phyloP scores from a whole-genome alignment of 1,284 basidiomycete species.

The Xerocomus minutiporus region DNA sequence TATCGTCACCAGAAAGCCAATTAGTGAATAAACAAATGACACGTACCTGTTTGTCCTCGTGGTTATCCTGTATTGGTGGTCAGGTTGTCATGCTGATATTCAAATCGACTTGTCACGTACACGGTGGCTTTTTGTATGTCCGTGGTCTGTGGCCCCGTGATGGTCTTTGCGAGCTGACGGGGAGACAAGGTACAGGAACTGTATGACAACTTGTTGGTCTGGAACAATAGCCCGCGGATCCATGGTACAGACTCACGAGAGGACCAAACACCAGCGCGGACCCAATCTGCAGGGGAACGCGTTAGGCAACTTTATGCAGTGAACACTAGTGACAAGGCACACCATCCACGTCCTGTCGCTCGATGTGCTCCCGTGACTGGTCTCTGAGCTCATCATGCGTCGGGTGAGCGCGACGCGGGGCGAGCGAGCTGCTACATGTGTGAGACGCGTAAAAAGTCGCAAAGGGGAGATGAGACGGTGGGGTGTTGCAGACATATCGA shows the following conservation, averaged over 20 bases:
- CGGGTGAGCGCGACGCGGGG: constrained; percentile 12
- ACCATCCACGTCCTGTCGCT: constrained; percentile 32
- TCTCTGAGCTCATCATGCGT: constrained; percentile 28
- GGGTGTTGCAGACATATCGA: constrained; percentile 21
- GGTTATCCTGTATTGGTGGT: constrained; percentile 16
- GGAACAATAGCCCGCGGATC: not conserved
- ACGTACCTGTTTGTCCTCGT: constrained; percentile 13
- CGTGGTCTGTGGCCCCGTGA: constrained; percentile 23
- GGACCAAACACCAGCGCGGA: constrained; percentile 33
- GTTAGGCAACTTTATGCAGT: not conserved
- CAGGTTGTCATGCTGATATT: constrained; percentile 8
- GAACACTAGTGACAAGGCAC: constrained; percentile 3
- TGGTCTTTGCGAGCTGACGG: constrained; percentile 24
- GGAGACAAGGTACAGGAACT: constrained; percentile 33
- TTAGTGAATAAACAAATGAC: not conserved
- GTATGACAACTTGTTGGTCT: not conserved
- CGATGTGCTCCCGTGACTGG: constrained; percentile 17
- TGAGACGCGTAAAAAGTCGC: constrained; percentile 16
- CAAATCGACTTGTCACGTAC: constrained; percentile 19
- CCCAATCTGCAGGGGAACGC: constrained; percentile 21
- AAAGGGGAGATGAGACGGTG: constrained; percentile 16
- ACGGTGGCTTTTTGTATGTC: constrained; percentile 18
- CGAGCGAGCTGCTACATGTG: constrained; percentile 8
- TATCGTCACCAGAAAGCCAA: constrained; percentile 1
- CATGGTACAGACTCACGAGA: constrained; percentile 18